Percentiles rank a stretch among this genome's conserved stretches.
Evolutionary conservation across 345 rosid genomes (phyloP).

Genomic region (Nephelium lappaceum): DNA sequence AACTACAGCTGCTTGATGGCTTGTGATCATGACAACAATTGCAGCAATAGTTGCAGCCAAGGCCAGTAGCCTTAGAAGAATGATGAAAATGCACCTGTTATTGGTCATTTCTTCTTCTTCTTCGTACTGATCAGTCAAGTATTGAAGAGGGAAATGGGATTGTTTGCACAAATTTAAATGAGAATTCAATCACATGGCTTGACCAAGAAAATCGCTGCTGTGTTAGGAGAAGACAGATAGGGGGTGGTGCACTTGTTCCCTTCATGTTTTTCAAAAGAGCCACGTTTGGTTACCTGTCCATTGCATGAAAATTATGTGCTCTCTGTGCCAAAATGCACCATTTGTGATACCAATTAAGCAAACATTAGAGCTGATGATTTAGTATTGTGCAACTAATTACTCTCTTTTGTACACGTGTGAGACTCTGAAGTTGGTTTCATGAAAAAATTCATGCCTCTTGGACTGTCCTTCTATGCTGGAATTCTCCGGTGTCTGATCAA

Average conservation of each 20-base stretch:
- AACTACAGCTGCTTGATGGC: conserved; percentile 48
- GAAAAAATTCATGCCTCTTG: neutral
- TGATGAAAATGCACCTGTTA: conserved; percentile 20
- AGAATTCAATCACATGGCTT: neutral
- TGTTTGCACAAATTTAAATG: conserved; percentile 4
- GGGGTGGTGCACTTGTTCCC: conserved; percentile 25
- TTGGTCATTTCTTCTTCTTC: conserved; percentile 20
- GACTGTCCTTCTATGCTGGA: neutral
- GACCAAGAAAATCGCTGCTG: neutral
- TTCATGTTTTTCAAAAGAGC: neutral
- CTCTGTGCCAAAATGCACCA: neutral
- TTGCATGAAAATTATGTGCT: neutral
- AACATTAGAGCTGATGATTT: neutral
- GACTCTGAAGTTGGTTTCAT: neutral
- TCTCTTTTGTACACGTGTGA: neutral
- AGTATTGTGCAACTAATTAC: neutral
- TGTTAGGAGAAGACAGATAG: conserved; percentile 26
- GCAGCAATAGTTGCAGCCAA: conserved; percentile 45
- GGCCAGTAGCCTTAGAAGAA: conserved; percentile 45
- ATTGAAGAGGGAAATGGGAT: conserved; percentile 10
- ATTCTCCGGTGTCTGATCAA: neutral
- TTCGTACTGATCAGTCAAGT: neutral
- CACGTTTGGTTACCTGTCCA: conserved; percentile 12
- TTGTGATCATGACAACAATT: conserved; percentile 44
- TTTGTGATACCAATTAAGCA: neutral